These are phyloP conservation scores for Monosporascus ibericus DNA, from an alignment of 2,329 filamentous ascomycete species.

Conservation along the genomic window DNA sequence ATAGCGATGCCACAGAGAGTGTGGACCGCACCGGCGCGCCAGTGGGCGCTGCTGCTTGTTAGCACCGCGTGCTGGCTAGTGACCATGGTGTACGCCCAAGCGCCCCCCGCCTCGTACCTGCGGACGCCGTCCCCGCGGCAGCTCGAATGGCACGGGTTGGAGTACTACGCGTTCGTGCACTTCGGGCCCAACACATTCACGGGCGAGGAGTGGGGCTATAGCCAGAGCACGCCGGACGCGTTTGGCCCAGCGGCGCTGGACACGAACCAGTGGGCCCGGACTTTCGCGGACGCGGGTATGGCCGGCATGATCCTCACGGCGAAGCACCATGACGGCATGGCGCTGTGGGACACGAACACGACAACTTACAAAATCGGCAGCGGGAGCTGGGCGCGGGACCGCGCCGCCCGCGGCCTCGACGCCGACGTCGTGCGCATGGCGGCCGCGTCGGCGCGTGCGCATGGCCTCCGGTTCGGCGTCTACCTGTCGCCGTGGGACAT, in stretches of 20 bases:
- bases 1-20: no score
- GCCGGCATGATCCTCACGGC: conserved; percentile 29
- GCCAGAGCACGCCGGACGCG: conserved; percentile 20
- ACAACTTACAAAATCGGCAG: conserved; percentile 28
- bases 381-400: conserved; percentile 24
- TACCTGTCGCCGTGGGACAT: conserved; percentile 32
- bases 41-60: not conserved
- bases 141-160: conserved; percentile 20
- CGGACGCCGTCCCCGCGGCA: conserved; percentile 17
- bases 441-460: conserved; percentile 25
- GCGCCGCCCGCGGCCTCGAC: conserved; percentile 17
- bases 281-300: conserved; percentile 23
- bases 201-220: conserved; percentile 23
- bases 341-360: conserved; percentile 27
- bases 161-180: conserved; percentile 24
- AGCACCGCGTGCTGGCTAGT: not conserved
- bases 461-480: conserved; percentile 27
- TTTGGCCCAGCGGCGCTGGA: conserved; percentile 19
- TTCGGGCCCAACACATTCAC: conserved; percentile 26
- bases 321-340: conserved; percentile 32
- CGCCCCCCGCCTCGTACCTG: conserved; percentile 14
- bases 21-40: not conserved
- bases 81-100: conserved; percentile 3
- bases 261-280: conserved; percentile 24
- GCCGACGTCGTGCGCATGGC: conserved; percentile 27